Evolutionary conservation across 352 stramenopile species (phyloP), one percentile per base, ranked within the genome.

Genomic region (Globisporangium lucens): DNA sequence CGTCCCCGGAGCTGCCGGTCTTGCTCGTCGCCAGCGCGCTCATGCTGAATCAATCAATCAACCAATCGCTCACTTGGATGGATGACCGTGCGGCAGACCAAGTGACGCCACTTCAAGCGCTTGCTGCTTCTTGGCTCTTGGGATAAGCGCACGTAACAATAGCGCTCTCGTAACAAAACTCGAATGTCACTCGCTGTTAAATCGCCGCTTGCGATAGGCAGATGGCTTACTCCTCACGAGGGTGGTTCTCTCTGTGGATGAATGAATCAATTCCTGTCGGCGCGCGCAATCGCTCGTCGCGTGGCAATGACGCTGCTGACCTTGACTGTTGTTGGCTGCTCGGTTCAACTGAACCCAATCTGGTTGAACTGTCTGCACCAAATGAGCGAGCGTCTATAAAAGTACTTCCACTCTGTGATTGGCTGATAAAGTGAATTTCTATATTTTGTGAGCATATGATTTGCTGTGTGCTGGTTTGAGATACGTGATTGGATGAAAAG

Each of bases 1-100:
- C 83, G 56, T 79, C 66, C 30, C 71, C 77, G 17, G 68, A 72
- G 71, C 78, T 90, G 49, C 80, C 78, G 8, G 24, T 62, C 29
- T 66, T 67, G 57, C n/a, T 33, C 46, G 63, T 49, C 51, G 59
- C 66, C 41, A 61, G 22, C 46, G 56, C 36, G 29, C 60, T 71
- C 65, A 70, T 70, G 17, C 2, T 56, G 9, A 4, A 27, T 43
- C 20, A 5, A 27, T 57, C 6, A 29, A 15, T 51, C 6, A 2
- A 17, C 30, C 12, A 2, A 29, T 29, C 8, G 30, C 27, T 65
- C 29, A 22, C 15, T 43, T 10, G 15, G 15, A 12, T 43, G 12
- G 36, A 15, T 15, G 36, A 6, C 2, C 12, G 13, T 3, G 36
- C 15, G 36, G 36, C 36, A 43, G 36, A 43, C 10, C 15, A 29